Conservation (phyloP, 1,139 yeast species). For the Kodamaea arcana region DNA sequence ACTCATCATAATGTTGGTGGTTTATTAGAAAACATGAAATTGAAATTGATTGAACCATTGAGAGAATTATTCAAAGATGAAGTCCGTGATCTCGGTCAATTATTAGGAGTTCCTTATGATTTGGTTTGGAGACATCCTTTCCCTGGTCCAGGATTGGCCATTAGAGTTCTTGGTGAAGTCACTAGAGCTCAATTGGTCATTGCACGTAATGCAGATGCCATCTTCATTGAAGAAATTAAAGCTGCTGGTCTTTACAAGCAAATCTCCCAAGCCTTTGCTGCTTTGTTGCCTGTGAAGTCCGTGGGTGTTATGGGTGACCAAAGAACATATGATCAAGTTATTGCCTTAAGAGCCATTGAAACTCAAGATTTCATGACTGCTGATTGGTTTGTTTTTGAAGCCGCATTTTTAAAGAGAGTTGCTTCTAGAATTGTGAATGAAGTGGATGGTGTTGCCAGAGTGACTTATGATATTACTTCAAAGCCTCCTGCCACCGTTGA, state of each 20-base stretch:
- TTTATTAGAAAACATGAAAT: conserved; percentile 93
- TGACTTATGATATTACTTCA: conserved; percentile 95
- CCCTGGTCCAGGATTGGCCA: conserved; percentile 99
- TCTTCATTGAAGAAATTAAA: conserved; percentile 92
- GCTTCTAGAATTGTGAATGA: conserved; percentile 97
- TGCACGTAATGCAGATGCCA: conserved; percentile 95
- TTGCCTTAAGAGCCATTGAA: conserved; percentile 97
- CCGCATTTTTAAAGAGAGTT: conserved; percentile 84
- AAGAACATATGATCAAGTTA: conserved; percentile 98
- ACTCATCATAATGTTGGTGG: conserved; percentile 99
- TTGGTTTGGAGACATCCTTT: conserved; percentile 99
- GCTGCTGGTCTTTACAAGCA: conserved; percentile 88
- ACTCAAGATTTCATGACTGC: conserved; percentile 99
- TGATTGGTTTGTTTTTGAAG: conserved; percentile 96
- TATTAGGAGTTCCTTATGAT: conserved; percentile 93
- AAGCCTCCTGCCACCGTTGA: conserved; percentile 99
- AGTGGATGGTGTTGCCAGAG: conserved; percentile 98
- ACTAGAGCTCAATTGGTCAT: conserved; percentile 88
- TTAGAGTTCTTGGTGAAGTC: conserved; percentile 95
- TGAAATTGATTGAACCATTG: conserved; percentile 95
- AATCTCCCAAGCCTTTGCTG: conserved; percentile 97
- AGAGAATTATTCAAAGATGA: conserved; percentile 98
- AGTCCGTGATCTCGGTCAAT: conserved; percentile 92
- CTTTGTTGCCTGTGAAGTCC: conserved; percentile 92
- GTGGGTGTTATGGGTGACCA: conserved; percentile 99